These are phyloP conservation scores for Ulota crispa DNA, from an alignment of 225 moss, liverwort and hornwort species.

Conservation along the genomic window DNA sequence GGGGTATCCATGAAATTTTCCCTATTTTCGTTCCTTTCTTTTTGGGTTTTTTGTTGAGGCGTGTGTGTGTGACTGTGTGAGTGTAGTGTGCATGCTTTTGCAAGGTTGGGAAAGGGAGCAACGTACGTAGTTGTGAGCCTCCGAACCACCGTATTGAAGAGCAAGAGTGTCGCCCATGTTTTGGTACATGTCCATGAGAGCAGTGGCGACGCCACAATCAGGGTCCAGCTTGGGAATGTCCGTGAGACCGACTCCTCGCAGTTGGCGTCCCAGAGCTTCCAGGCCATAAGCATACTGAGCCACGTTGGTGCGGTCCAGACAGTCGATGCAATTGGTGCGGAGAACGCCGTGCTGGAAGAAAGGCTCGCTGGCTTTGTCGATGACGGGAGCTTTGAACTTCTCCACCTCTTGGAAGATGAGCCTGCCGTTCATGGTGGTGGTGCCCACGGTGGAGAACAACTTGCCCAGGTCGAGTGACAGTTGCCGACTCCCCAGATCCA, in stretches of 20 bases:
- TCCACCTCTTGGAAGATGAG: conserved; percentile 60
- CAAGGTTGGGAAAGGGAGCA: neutral
- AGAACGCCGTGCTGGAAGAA: conserved; percentile 74
- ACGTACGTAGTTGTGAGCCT: conserved; percentile 89
- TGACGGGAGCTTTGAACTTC: conserved; percentile 13
- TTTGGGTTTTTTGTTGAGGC: no score
- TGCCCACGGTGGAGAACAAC: conserved; percentile 55
- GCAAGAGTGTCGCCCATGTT: conserved; percentile 96
- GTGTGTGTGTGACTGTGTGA: neutral
- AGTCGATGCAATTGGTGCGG: conserved; percentile 92
- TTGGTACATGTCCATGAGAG: conserved; percentile 82
- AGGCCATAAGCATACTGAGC: conserved; percentile 97
- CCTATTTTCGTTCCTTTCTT: no score
- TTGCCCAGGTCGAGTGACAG: conserved; percentile 49
- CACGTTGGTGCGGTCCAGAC: conserved; percentile 87
- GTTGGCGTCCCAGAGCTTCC: conserved; percentile 89
- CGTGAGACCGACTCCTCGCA: conserved; percentile 70
- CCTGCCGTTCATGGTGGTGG: conserved; percentile 40
- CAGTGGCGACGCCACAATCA: conserved; percentile 63
- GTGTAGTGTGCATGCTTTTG: neutral
- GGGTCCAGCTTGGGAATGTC: conserved; percentile 64
- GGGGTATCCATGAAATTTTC: no score
- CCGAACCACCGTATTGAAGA: conserved; percentile 90
- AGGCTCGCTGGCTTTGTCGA: conserved; percentile 60
- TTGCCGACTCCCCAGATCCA: conserved; percentile 48